phyloP scores from a whole-genome alignment of 805 yeast genomes.

The Cyberlindnera sargentensis region DNA sequence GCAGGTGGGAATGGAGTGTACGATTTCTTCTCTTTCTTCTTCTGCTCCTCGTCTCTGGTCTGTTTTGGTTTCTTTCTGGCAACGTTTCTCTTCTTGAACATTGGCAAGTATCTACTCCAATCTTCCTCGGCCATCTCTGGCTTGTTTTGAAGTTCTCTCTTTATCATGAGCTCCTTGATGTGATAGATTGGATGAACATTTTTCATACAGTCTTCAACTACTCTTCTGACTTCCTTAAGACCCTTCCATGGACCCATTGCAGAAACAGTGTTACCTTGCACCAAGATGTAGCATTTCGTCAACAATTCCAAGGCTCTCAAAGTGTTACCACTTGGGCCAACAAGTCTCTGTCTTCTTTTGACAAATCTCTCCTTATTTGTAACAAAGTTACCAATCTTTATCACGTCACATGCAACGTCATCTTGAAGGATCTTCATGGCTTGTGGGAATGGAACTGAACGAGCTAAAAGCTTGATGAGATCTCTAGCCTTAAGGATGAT shows the following conservation, averaged over 20 bases:
- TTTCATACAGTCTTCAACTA: conserved; percentile 96
- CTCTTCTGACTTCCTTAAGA: conserved; percentile 82
- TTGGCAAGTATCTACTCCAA: conserved; percentile 95
- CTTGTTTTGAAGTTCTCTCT: conserved; percentile 87
- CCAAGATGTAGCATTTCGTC: conserved; percentile 92
- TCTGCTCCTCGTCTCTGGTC: conserved; percentile 41
- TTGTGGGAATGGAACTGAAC: conserved; percentile 96
- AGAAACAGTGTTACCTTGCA: conserved; percentile 95
- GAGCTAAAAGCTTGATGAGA: conserved; percentile 82
- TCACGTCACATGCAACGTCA: conserved; percentile 91
- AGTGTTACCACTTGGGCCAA: conserved; percentile 97
- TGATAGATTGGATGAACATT: conserved; percentile 97
- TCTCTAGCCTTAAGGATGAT: conserved; percentile 91
- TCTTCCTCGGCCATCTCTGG: conserved; percentile 95
- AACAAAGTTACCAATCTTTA: conserved; percentile 87
- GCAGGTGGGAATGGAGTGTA: conserved; percentile 99
- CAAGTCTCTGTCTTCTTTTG: conserved; percentile 91
- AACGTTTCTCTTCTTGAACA: conserved; percentile 92
- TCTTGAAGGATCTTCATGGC: conserved; percentile 88
- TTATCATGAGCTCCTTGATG: conserved; percentile 95
- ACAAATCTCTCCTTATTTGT: conserved; percentile 89
- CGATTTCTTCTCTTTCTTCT: conserved; percentile 42
- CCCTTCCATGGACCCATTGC: conserved; percentile 97
- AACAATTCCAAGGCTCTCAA: conserved; percentile 89
- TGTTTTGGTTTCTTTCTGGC: conserved; percentile 85